Base-by-base conservation (phyloP, 768 basidiomycete species). In the Lactarius trivialis region DNA sequence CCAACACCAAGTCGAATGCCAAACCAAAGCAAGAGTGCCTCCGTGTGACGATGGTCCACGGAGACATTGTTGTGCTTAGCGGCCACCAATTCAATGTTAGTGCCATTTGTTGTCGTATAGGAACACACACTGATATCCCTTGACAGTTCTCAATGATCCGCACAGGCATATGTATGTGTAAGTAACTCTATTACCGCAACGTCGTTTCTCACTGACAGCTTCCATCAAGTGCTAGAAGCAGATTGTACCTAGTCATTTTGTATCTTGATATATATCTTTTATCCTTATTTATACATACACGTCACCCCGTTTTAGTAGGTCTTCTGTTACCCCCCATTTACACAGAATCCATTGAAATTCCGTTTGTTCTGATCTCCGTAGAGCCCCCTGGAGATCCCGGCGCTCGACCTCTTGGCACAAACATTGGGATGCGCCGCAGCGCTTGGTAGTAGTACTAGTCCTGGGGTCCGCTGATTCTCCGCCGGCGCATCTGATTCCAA, bases 41-140 rank as follows among this genome's bases (percentile, higher is more conserved):
- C n/a, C 59, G 56, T 17, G 66, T 67, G 17, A 61, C 66, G 50
- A 61, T 67, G 53, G 55, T 65, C 33, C 66, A 67, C 17, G 66
- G 66, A 4, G 66, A 67, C 37, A 55, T 61, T 26, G 55, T 58
- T 14, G 45, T 65, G 6, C n/a, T 67, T 33, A 54, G 52, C 12
- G 60, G 60, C 19, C 11, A 14, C 39, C 33, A 52, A 12, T 63
- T 53, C n/a, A 61, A 65, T 55, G 64, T 41, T 53, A 41, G 17
- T 21, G 15, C n/a, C n/a, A 7, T 7, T 9, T 36, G 14, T 34
- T n/a, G 11, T n/a, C 21, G 21, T 43, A n/a, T 45, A 21, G 4
- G 11, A 9, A 54, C 33, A 14, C 17, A n/a, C n/a, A 28, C 32
- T 53, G 28, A 56, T 32, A 28, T 14, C 28, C 12, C 11, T 30